phyloP scores from a whole-genome alignment of 75 land plant genomes.

The Cupressus sempervirens region DNA sequence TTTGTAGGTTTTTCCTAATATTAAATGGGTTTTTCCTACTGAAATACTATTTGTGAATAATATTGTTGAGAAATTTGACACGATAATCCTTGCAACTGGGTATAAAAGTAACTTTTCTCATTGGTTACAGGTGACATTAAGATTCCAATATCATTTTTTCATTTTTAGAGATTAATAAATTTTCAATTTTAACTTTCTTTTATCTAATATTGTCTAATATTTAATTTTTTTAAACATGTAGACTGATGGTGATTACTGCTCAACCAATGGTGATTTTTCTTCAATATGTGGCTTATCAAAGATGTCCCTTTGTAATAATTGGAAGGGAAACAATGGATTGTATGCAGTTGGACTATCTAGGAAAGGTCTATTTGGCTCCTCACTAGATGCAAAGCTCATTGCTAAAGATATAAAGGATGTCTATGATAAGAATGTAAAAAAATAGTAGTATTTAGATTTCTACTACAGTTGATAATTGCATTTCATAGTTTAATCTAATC shows the following conservation, averaged over 20 bases:
- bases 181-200: background rate
- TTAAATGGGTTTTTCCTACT: slow-evolving; percentile 15
- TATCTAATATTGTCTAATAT: background rate
- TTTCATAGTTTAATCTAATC: too few relatives aligned
- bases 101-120: slow-evolving; percentile 36
- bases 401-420: slow-evolving; percentile 25
- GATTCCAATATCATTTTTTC: background rate
- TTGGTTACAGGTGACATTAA: slow-evolving; percentile 31
- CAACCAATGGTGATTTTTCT: slow-evolving; percentile 17
- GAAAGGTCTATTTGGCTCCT: slow-evolving; percentile 34
- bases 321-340: slow-evolving; percentile 35
- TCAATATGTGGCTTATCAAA: slow-evolving; percentile 11
- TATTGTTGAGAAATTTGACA: slow-evolving; percentile 17
- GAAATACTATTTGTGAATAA: slow-evolving; percentile 36
- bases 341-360: slow-evolving; percentile 38
- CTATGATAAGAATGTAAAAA: background rate
- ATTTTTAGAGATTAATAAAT: background rate
- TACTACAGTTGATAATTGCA: too few relatives aligned
- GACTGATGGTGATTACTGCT: slow-evolving; percentile 23
- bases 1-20: slow-evolving; percentile 33
- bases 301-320: slow-evolving; percentile 5
- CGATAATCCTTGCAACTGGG: slow-evolving; percentile 36
- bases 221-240: background rate
- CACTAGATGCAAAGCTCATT: slow-evolving; percentile 35
- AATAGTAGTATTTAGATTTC: too few relatives aligned